A percentile compares a stretch with the other conserved stretches of the same genome.
Conservation (phyloP, 305 asterid species). For the Caryopteris hybrid region DNA sequence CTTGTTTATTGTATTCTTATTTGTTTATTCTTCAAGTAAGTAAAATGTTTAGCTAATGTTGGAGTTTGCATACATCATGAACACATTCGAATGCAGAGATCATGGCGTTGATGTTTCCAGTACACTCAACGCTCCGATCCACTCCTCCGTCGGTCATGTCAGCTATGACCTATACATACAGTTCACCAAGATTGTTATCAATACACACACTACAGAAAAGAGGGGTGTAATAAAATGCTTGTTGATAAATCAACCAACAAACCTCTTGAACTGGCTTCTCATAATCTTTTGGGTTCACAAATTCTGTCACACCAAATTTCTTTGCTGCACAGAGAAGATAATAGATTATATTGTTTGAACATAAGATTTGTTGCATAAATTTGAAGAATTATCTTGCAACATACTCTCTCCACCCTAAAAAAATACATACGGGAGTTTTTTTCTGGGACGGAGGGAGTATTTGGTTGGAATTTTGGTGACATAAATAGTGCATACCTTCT, state of each 20-base stretch:
- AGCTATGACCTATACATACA: slow-evolving; percentile 37
- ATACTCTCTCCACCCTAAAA: too few relatives aligned
- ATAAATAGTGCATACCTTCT: slow-evolving; percentile 27
- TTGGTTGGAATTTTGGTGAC: too few relatives aligned
- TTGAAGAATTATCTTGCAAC: too few relatives aligned
- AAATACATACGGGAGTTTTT: too few relatives aligned
- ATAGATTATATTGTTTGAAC: not conserved
- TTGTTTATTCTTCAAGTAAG: too few relatives aligned
- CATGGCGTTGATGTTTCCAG: slow-evolving; percentile 52
- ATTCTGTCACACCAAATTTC: slow-evolving; percentile 72
- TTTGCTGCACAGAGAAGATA: slow-evolving; percentile 39
- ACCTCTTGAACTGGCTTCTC: slow-evolving; percentile 75
- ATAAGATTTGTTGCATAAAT: not conserved
- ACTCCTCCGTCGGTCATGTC: slow-evolving; percentile 57
- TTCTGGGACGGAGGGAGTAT: too few relatives aligned
- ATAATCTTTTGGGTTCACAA: slow-evolving; percentile 73
- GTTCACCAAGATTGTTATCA: not conserved
- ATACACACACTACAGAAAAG: not conserved
- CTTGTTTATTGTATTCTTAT: too few relatives aligned
- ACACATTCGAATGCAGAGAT: slow-evolving; percentile 65
- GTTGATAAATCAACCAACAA: slow-evolving; percentile 17
- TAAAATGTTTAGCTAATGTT: not conserved
- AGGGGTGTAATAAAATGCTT: not conserved
- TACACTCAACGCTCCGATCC: slow-evolving; percentile 51
- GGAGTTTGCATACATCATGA: slow-evolving; percentile 36